Evolutionary conservation across 2,329 filamentous ascomycete species (phyloP), one percentile per base, ranked within the genome.

Genomic region (Scolecobasidium constrictum): DNA sequence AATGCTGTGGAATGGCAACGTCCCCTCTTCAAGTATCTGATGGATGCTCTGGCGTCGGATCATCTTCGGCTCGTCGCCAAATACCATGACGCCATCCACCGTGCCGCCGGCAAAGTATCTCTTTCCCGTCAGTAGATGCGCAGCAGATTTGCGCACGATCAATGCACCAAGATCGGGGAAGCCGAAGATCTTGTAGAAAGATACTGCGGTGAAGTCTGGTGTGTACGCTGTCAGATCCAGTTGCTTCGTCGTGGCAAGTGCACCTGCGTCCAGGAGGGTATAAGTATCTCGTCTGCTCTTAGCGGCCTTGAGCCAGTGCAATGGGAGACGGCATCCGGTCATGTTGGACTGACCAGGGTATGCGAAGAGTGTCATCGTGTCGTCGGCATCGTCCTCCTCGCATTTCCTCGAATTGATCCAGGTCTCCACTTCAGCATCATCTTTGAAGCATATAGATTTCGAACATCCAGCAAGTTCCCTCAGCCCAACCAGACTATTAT

Each of bases 71-170:
- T 31, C n/a, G 9, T 31, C 26, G n/a, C n/a, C n/a, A 7, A 31
- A n/a, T 9, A 31, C 26, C 4, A 71, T 69, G 19, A 79, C 70
- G 67, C 78, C 75, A 40, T 73, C 69, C 28, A 78, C 73, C 1
- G 80, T 83, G 7, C 79, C 80, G 20, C 80, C 80, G 16, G 78
- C 80, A 52, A 84, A 83, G 53, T 81, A 84, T 47, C 66, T 71
- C 33, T 75, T 65, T 43, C 67, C 63, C 40, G 65, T 69, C 35
- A 73, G 66, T 41, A 77, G 66, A 47, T 76, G 67, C 1, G 70
- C 71, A 1, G 78, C 74, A 9, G 66, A 62, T 49, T 66, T 68
- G 15, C 75, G 68, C 7, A 80, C 71, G 21, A 81, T 63, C 7
- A 81, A 56, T 1, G 71, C 76, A 4, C 77, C 77, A 11, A 81